Base-by-base conservation (phyloP, 345 rosid species). In the Ricinus communis region DNA sequence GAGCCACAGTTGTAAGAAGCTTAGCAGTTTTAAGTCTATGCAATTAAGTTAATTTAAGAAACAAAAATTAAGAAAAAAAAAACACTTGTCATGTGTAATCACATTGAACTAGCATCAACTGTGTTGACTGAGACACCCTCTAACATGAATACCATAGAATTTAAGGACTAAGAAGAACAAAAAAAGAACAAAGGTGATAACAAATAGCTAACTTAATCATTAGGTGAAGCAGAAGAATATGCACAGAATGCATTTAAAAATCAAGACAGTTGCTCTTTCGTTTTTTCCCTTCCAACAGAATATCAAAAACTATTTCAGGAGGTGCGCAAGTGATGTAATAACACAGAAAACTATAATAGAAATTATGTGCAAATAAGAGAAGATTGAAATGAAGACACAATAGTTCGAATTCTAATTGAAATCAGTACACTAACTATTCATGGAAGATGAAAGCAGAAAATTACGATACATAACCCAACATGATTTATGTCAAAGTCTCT, bases 131-230 rank as follows among this genome's bases (percentile, higher is more conserved):
- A n/a, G n/a, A n/a, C n/a, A 38, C 43, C 4, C 9, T 38, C 43
- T 38, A 27, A 13, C 36, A 56, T 5, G 36, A 56, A 56, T 27
- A 8, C 4, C 36, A 56, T 13, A 50, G 8, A 1, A 50, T 5
- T 50, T 24, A 55, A 55, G 64, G 64, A 60, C 25, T 60, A 60
- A 24, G 12, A 60, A 31, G 4, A 30, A 58, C 45, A 60, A 36
- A 18, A 36, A 33, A 21, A 60, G 24, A 8, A 38, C 43, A 9
- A 55, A 1, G 16, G 15, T 55, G 13, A 55, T 25, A 9, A 55
- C 5, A 25, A 55, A 12, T 25, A 25, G 24, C 16, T 18, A 55
- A 22, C 10, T 25, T 55, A 14, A 25, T 55, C 15, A 18, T 2
- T 51, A 25, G 60, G 2, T 1, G 10, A 24, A 54, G 3, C 5